These are phyloP conservation scores for Irpex lacteus DNA, from an alignment of 1,284 basidiomycete genomes.

Conservation along the genomic window DNA sequence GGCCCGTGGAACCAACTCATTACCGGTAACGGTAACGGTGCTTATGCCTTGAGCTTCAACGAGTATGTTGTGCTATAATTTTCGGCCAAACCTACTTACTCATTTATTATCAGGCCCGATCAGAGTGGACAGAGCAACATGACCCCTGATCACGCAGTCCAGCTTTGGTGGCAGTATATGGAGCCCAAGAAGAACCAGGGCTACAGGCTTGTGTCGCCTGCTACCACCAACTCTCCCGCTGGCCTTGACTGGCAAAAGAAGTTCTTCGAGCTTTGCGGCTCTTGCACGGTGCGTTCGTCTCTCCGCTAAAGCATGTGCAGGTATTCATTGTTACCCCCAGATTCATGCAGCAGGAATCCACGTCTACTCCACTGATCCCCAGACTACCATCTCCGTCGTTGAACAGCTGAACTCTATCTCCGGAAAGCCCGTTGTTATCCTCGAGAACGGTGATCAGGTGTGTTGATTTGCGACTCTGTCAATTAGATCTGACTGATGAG, in stretches of 20 bases:
- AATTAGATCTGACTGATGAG: neutral
- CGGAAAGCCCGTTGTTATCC: slow-evolving; percentile 51
- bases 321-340: neutral
- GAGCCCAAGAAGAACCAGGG: slow-evolving; percentile 54
- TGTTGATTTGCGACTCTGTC: slow-evolving; percentile 15
- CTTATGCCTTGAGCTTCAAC: slow-evolving; percentile 62
- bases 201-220: slow-evolving; percentile 61
- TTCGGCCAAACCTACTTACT: neutral
- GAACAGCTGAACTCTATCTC: slow-evolving; percentile 47
- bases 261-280: slow-evolving; percentile 53
- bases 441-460: slow-evolving; percentile 71
- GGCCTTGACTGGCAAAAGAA: slow-evolving; percentile 62
- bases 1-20: neutral
- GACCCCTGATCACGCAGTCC: slow-evolving; percentile 42
- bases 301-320: neutral
- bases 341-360: slow-evolving; percentile 43
- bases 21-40: slow-evolving; percentile 43
- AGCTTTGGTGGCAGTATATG: slow-evolving; percentile 63
- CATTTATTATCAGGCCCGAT: slow-evolving; percentile 48
- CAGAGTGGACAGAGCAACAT: slow-evolving; percentile 65
- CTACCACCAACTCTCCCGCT: slow-evolving; percentile 56
- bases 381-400: slow-evolving; percentile 52
- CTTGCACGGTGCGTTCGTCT: slow-evolving; percentile 41
- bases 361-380: slow-evolving; percentile 56
- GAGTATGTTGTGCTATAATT: slow-evolving; percentile 46